A percentile compares a stretch with the other conserved stretches of the same genome.
Conservation (phyloP, 257 asterid genomes). For the Anisodus tanguticus region DNA sequence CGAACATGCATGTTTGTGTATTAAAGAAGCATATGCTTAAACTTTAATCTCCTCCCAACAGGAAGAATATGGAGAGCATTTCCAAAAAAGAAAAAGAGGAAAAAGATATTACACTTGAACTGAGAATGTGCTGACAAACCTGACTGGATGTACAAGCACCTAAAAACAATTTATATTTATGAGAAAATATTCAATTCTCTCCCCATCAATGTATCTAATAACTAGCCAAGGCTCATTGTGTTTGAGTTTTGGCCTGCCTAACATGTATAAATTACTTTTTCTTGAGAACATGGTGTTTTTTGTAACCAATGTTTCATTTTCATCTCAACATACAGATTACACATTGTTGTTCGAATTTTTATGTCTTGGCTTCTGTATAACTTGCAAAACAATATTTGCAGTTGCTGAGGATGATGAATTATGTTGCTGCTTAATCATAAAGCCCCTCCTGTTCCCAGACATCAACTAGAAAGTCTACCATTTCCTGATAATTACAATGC, state of each 20-base stretch:
- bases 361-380: not conserved
- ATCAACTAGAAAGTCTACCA: constrained; percentile 55
- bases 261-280: not conserved
- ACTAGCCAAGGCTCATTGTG: not conserved
- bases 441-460: constrained; percentile 57
- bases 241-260: not conserved
- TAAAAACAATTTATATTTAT: not conserved
- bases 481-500: constrained; percentile 42
- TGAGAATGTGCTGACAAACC: not conserved
- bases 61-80: not conserved
- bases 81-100: not conserved
- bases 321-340: not conserved
- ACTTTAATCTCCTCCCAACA: not conserved
- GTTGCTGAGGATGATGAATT: constrained; percentile 35
- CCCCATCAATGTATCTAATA: not conserved
- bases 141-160: not conserved
- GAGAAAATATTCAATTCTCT: not conserved
- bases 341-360: too few relatives aligned
- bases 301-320: not conserved
- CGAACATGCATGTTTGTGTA: not conserved
- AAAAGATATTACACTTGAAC: not conserved
- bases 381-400: constrained; percentile 23
- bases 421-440: constrained; percentile 42
- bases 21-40: not conserved
- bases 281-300: not conserved